A percentile compares a stretch with the other conserved stretches of the same genome.
phyloP scores from a whole-genome alignment of 805 yeast species.

The Lipomyces orientalis region DNA sequence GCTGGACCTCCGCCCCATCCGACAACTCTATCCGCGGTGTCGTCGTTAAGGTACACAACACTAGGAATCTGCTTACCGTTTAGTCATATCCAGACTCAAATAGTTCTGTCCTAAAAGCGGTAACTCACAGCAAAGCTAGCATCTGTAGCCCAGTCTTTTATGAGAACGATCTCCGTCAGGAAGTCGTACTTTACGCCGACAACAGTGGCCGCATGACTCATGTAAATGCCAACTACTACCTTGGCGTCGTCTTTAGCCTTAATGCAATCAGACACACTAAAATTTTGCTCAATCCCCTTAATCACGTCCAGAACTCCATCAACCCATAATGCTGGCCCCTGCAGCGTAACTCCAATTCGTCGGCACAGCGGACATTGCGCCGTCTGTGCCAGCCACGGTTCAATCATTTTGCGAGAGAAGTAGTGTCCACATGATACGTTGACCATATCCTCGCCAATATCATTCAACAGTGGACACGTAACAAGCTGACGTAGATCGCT shows the following conservation, averaged over 20 bases:
- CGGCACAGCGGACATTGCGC: conserved; percentile 26
- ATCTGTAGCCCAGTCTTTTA: conserved; percentile 17
- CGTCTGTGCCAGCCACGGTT: conserved; percentile 12
- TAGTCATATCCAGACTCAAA: not conserved
- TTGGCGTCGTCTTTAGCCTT: not conserved
- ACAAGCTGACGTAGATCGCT: conserved; percentile 15
- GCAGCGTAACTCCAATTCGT: conserved; percentile 4
- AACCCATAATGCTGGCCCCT: conserved; percentile 26
- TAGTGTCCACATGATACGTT: conserved; percentile 28
- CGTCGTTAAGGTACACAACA: conserved; percentile 16
- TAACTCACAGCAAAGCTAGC: conserved; percentile 23
- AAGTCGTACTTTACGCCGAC: conserved; percentile 19
- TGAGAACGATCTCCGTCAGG: conserved; percentile 8
- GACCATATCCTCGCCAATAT: conserved; percentile 23
- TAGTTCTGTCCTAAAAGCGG: not conserved
- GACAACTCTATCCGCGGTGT: not conserved
- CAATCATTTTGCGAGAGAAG: conserved; percentile 18
- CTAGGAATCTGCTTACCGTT: conserved; percentile 19
- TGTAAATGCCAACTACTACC: conserved; percentile 17
- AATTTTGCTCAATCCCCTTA: conserved; percentile 16
- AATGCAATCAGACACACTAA: not conserved
- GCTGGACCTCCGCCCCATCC: conserved; percentile 25
- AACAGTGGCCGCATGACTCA: conserved; percentile 19
- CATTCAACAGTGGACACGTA: conserved; percentile 18
- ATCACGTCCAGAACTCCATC: conserved; percentile 20